Evolutionary conservation across 345 rosid genomes (phyloP).

Genomic region (Moricandia moricandioides): DNA sequence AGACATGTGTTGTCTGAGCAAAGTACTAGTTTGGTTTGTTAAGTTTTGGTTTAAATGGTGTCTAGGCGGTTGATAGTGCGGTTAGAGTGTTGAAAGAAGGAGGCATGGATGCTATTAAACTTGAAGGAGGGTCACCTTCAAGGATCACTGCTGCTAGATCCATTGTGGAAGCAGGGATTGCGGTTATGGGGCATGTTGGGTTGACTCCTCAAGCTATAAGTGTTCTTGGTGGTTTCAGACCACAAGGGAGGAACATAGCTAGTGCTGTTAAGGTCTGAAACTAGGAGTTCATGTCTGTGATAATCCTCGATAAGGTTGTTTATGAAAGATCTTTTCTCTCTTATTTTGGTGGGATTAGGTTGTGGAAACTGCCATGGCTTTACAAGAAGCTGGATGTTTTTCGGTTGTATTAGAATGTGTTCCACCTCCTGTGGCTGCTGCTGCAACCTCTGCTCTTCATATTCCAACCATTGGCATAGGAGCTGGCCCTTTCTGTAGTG

Average conservation of each 20-base stretch:
- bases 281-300: not conserved
- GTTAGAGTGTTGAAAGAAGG: conserved; percentile 83
- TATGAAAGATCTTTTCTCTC: not conserved
- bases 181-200: conserved; percentile 95
- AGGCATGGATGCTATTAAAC: conserved; percentile 88
- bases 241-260: conserved; percentile 75
- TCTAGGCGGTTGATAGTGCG: conserved; percentile 85
- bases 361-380: conserved; percentile 88
- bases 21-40: conserved; percentile 21
- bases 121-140: conserved; percentile 85
- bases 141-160: conserved; percentile 80
- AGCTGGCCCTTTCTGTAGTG: conserved; percentile 93
- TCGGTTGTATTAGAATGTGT: conserved; percentile 91
- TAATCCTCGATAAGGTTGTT: not conserved
- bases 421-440: conserved; percentile 89
- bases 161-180: conserved; percentile 91
- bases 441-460: conserved; percentile 73
- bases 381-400: conserved; percentile 94
- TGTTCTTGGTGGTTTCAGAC: conserved; percentile 94
- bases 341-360: conserved; percentile 48
- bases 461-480: conserved; percentile 98
- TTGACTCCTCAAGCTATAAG: conserved; percentile 97
- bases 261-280: conserved; percentile 75
- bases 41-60: conserved; percentile 37
- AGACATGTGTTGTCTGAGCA: too few species aligned